Evolutionary conservation across 2,329 filamentous ascomycete species (phyloP), one percentile per base, ranked within the genome.

Genomic region (Macrophomina tecta): DNA sequence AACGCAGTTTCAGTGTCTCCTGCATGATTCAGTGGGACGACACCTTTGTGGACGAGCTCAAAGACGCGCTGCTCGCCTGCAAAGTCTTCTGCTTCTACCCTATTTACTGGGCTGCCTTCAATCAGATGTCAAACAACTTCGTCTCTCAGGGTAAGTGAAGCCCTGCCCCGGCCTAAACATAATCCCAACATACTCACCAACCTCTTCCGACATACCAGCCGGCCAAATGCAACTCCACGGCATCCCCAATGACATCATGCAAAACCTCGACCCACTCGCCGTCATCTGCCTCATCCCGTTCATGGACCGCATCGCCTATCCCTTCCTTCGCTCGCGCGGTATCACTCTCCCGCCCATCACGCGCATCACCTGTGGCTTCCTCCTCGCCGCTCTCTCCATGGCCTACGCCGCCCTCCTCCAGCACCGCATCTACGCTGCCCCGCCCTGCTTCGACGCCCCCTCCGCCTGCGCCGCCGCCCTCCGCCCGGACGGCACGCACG

Each of bases 31-130:
- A 83, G 0, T 92, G 90, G 89, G 85, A 90, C 64, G 89, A 92
- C 72, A 83, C 85, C 71, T 93, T 92, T 70, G 81, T 93, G 60
- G 89, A 91, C 2, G 90, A 93, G 74, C 80, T 93, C 60, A 90
- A 90, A 80, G 88, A 89, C 48, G 86, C 86, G 1, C 75, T 89
- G 9, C 73, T 82, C 74, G 90, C 90, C 16, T 93, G 90, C 82
- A 88, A 89, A 72, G 89, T 92, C 65, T 92, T 92, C 62, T 66
- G 77, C 23, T 83, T 82, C 72, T 83, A 80, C 64, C 82, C 82
- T 0, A 74, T 84, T 40, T 83, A 82, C 71, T 83, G 81, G 81
- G 73, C 82, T 3, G 75, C 79, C 6, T 83, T 73, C 66, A 75
- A 73, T 9, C 77, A 84, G 68, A 83, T 83, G 81, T 76, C 79